These are phyloP conservation scores for Ganoderma sp. DNA, from an alignment of 1,284 basidiomycete genomes.

Conservation along the genomic window DNA sequence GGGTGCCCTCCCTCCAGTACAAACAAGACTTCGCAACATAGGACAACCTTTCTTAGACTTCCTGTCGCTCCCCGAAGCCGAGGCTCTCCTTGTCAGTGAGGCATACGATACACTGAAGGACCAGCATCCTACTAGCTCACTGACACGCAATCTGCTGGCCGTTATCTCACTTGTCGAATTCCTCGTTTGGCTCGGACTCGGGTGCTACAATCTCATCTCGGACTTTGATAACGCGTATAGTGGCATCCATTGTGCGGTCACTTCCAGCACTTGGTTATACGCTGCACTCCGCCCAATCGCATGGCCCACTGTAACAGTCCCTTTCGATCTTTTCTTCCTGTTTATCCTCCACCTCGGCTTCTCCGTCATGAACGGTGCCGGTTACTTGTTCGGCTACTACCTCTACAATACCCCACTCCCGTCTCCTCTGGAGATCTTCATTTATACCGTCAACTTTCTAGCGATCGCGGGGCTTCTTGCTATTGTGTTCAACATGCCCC, in stretches of 20 bases:
- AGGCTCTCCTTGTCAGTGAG: constrained; percentile 47
- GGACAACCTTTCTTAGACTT: constrained; percentile 51
- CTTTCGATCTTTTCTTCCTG: constrained; percentile 59
- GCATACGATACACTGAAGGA: constrained; percentile 30
- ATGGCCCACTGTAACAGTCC: constrained; percentile 51
- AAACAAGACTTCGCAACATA: constrained; percentile 38
- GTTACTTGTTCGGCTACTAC: constrained; percentile 53
- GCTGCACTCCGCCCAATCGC: constrained; percentile 50
- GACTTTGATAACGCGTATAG: constrained; percentile 36
- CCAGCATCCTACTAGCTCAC: constrained; percentile 40
- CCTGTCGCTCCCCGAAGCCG: constrained; percentile 64
- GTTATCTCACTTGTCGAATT: constrained; percentile 55
- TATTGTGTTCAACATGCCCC: constrained; percentile 60
- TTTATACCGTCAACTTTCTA: constrained; percentile 49
- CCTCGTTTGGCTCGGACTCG: constrained; percentile 56
- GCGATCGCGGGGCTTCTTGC: constrained; percentile 47
- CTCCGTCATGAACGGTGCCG: constrained; percentile 52
- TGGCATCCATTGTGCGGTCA: constrained; percentile 45
- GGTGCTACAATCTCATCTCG: constrained; percentile 49
- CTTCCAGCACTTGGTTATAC: constrained; percentile 63
- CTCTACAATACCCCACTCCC: constrained; percentile 49
- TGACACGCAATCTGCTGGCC: constrained; percentile 64
- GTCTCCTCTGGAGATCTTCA: constrained; percentile 37
- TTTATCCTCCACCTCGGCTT: constrained; percentile 52
- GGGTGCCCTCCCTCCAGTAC: constrained; percentile 42